These are phyloP conservation scores for Friedmanniomyces simplex DNA, from an alignment of 495 filamentous ascomycete species.

Conservation along the genomic window DNA sequence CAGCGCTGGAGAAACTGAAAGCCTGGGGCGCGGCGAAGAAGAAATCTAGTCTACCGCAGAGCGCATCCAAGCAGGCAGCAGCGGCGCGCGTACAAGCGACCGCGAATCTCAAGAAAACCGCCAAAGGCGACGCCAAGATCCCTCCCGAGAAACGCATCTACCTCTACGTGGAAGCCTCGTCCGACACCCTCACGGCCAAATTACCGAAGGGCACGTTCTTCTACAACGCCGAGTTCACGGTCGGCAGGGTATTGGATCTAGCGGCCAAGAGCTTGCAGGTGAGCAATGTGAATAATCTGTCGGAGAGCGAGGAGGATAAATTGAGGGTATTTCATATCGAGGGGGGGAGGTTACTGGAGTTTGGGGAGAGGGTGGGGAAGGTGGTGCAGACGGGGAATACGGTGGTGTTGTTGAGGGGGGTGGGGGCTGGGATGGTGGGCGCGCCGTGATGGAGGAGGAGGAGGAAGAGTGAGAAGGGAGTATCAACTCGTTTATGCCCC, in stretches of 20 bases:
- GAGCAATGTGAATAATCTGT: constrained; percentile 28
- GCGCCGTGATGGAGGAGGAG: constrained; percentile 3
- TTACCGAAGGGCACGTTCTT: constrained; percentile 54
- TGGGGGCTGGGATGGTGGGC: constrained; percentile 38
- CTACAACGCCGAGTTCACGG: constrained; percentile 75
- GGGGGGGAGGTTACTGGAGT: constrained; percentile 71
- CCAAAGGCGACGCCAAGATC: constrained; percentile 78
- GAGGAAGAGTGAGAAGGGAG: too few species aligned
- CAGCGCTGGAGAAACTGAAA: constrained; percentile 53
- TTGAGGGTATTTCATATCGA: constrained; percentile 88
- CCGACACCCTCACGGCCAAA: constrained; percentile 60
- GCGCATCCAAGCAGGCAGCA: constrained; percentile 36
- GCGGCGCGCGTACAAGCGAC: constrained; percentile 52
- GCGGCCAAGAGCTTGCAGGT: constrained; percentile 71
- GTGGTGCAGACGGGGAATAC: constrained; percentile 69
- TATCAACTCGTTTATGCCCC: too few species aligned
- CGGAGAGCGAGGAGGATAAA: constrained; percentile 40
- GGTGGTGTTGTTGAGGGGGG: constrained; percentile 75
- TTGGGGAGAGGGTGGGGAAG: constrained; percentile 69
- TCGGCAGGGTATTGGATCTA: constrained; percentile 78
- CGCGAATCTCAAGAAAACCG: constrained; percentile 67
- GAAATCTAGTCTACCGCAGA: constrained; percentile 40
- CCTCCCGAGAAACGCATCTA: constrained; percentile 73
- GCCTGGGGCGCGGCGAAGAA: constrained; percentile 48
- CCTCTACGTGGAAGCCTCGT: constrained; percentile 74